A percentile compares a stretch with the other conserved stretches of the same genome.
Evolutionary conservation across 2,329 filamentous ascomycete species (phyloP).

Genomic region (Alternaria sp.): DNA sequence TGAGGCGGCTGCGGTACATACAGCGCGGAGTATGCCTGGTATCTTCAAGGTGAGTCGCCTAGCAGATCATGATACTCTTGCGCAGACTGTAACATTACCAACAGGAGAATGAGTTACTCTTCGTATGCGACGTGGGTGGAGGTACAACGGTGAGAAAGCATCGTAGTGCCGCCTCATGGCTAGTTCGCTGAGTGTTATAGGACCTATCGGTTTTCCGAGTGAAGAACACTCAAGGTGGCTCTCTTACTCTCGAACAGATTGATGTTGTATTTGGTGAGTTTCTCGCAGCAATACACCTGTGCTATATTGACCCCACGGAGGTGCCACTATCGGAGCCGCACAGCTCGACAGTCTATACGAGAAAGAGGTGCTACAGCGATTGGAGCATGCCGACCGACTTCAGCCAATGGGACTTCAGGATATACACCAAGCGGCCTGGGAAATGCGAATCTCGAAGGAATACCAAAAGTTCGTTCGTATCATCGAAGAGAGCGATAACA

Average conservation of each 20-base stretch:
- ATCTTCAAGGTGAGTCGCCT: constrained; percentile 27
- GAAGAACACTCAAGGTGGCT: constrained; percentile 23
- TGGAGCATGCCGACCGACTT: constrained; percentile 27
- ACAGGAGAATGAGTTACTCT: constrained; percentile 50
- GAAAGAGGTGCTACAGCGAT: constrained; percentile 22
- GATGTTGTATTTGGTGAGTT: constrained; percentile 44
- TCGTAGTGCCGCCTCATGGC: background rate
- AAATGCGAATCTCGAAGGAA: constrained; percentile 45
- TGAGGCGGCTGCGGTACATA: constrained; percentile 60
- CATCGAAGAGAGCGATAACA: background rate
- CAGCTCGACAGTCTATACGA: constrained; percentile 44
- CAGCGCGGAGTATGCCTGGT: constrained; percentile 38
- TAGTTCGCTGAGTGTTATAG: background rate
- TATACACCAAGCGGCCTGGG: constrained; percentile 42
- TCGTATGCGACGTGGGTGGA: constrained; percentile 59
- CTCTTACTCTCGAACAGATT: constrained; percentile 38
- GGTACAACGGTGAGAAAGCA: constrained; percentile 49
- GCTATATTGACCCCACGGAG: constrained; percentile 30
- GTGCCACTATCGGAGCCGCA: constrained; percentile 47
- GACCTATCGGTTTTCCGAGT: constrained; percentile 41
- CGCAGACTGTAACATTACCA: background rate
- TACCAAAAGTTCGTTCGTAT: constrained; percentile 33
- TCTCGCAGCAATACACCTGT: background rate
- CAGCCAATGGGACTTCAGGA: constrained; percentile 27
- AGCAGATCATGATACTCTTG: background rate